These are phyloP conservation scores for Penicillium fimorum DNA, from an alignment of 495 filamentous ascomycete species.

Conservation along the genomic window DNA sequence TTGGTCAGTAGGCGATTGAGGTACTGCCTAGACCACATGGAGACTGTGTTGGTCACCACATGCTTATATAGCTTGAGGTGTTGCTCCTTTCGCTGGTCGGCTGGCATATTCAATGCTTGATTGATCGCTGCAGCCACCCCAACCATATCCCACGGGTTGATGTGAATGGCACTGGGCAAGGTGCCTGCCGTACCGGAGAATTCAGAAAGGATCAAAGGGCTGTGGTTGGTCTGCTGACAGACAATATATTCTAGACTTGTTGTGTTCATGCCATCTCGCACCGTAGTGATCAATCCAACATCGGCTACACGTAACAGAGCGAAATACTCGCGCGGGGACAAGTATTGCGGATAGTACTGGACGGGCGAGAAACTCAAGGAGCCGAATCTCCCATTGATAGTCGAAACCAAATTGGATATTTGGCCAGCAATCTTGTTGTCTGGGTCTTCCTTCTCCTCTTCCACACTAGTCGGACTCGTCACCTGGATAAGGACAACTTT, in stretches of 20 bases:
- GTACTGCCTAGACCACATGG: conserved; percentile 76
- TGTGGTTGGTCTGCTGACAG: conserved; percentile 79
- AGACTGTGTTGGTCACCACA: conserved; percentile 78
- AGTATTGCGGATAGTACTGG: conserved; percentile 88
- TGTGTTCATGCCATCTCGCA: conserved; percentile 96
- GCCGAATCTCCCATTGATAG: conserved; percentile 86
- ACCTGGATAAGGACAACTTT: conserved; percentile 95
- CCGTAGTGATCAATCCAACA: conserved; percentile 86
- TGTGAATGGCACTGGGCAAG: conserved; percentile 80
- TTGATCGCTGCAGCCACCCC: conserved; percentile 80
- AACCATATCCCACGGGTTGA: conserved; percentile 88
- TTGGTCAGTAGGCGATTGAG: conserved; percentile 73
- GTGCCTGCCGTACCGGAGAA: conserved; percentile 92
- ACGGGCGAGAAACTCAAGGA: conserved; percentile 83
- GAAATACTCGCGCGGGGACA: conserved; percentile 84
- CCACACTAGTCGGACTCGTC: conserved; percentile 77
- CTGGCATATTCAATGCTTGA: conserved; percentile 69
- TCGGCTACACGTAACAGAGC: conserved; percentile 83
- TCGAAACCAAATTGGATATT: conserved; percentile 81
- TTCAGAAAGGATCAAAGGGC: conserved; percentile 88
- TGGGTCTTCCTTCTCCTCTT: conserved; percentile 67
- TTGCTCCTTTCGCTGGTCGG: conserved; percentile 54
- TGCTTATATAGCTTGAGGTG: conserved; percentile 68
- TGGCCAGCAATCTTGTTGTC: conserved; percentile 73
- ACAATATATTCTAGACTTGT: conserved; percentile 91